Base-by-base conservation (phyloP, 75 land plant species). In the Azolla pinnata region DNA sequence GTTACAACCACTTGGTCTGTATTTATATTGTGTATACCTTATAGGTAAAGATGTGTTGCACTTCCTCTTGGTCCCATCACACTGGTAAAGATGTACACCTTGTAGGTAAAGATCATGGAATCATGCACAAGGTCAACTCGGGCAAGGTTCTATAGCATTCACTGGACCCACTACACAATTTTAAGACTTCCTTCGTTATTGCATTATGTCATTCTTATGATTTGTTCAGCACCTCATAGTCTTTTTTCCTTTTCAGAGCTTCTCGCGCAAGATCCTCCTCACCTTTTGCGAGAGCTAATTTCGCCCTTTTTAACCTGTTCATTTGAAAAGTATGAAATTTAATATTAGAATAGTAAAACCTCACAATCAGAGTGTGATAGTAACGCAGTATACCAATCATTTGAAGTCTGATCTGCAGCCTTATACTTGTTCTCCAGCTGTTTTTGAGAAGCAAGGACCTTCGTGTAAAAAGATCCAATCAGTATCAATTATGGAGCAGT, bases 381-480 rank as follows among this genome's bases (percentile, higher is more conserved):
- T n/a, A n/a, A n/a, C n/a, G n/a, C n/a, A 52, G 2, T 27, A 64
- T 72, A 89, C 99, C 99, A 95, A 56, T 88, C 95, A 63, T 84
- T 81, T 40, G 99, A 76, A 63, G 95, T 78, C 56, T 83, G 73
- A 51, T 82, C 63, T 63, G 99, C 87, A 64, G 84, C 74, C 74
- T 84, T 89, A 60, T 81, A 84, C 62, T 81, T 86, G 71, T 90
- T 95, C 62, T 95, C 97, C 67, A 95, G 47, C 61, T 83, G 85
- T 62, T 86, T 95, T 51, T 95, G 99, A 33, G 99, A 89, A 47
- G 99, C 99, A 54, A 95, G 68, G 3, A 95, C 99, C 99, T 95
- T 23, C 4, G 14, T 17, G 19, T 21, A 16, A 34, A 17, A 48
- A 33, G 33, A 20, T 38, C 28, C 19, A 4, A 52, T 25, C 40